A percentile compares a stretch with the other conserved stretches of the same genome.
These are phyloP conservation scores for Panicum miliaceum DNA, from an alignment of 176 grass and related monocot genomes.

Conservation along the genomic window DNA sequence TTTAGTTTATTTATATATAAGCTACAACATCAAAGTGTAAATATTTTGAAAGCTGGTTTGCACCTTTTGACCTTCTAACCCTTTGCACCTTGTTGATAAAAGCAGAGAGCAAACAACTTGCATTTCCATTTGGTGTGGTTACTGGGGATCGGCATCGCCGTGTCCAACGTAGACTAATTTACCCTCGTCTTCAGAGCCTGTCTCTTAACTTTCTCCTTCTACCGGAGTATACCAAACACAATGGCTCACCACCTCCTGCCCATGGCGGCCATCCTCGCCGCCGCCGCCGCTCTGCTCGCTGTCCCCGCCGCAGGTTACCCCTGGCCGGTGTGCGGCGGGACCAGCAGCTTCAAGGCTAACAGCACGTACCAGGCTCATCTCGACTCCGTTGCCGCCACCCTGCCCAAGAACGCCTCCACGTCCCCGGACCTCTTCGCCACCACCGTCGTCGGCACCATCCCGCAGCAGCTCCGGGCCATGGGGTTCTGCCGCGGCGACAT, in stretches of 20 bases:
- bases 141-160: background rate
- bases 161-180: background rate
- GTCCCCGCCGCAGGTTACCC: background rate
- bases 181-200: background rate
- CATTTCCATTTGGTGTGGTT: no score
- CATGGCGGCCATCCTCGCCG: background rate
- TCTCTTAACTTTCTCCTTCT: background rate
- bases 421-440: slow-evolving; percentile 30
- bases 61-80: no score
- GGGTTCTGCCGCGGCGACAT: slow-evolving; percentile 52
- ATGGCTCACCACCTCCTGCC: slow-evolving; percentile 26
- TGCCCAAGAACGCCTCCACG: slow-evolving; percentile 25
- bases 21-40: no score
- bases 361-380: slow-evolving; percentile 48
- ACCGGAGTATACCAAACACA: background rate
- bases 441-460: slow-evolving; percentile 4
- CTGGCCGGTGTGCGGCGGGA: slow-evolving; percentile 20
- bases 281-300: background rate
- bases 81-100: no score
- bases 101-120: no score
- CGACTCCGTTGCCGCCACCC: slow-evolving; percentile 12
- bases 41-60: no score
- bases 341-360: slow-evolving; percentile 29
- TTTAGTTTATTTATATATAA: no score
- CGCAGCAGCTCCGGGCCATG: slow-evolving; percentile 8